Base-by-base conservation (phyloP, 805 yeast species). In the Kuraishia molischiana region DNA sequence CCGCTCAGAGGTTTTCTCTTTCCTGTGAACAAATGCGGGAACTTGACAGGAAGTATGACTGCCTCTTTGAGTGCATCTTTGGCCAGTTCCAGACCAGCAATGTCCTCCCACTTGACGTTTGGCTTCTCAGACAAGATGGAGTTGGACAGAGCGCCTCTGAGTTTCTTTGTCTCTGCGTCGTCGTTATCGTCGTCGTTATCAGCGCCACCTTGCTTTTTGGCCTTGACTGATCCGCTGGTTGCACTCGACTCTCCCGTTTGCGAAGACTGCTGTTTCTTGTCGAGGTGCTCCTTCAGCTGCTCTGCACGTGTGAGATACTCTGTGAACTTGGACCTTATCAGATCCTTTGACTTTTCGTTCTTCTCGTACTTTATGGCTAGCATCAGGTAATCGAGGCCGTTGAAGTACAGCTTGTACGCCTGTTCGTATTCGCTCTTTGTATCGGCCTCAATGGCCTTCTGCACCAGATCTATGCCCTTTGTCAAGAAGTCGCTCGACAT, bases 51-150 rank as follows among this genome's bases (percentile, higher is more conserved):
- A 44, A 92, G 66, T 29, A 92, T 92, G 30, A 92, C 98, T 0
- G 97, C 97, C 62, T 92, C 98, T 57, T 92, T 92, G 41, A 92
- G 67, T 0, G 98, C 95, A 49, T 90, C 97, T 52, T 92, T 92
- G 6, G 98, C 98, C 22, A 77, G 74, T 44, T 90, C 97, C 43
- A 92, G 67, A 20, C 98, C 98, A 1, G 98, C 98, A 45, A 92
- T 82, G 54, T 92, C 98, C 47, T 75, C 79, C 98, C 98, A 92
- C 47, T 73, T 71, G 21, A 92, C 90, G 52, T 92, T 81, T 18
- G 98, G 98, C 42, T 76, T 89, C 51, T 90, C 97, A 29, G 89
- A 72, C 36, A 92, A 66, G 43, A 92, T 89, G 0, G 97, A 95
- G 2, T 95, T 89, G 0, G 95, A 81, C 38, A 92, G 66, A 0